Evolutionary conservation across 441 rosid species (phyloP), one percentile per base, ranked within the genome.

Genomic region (Erodium chrysanthum): DNA sequence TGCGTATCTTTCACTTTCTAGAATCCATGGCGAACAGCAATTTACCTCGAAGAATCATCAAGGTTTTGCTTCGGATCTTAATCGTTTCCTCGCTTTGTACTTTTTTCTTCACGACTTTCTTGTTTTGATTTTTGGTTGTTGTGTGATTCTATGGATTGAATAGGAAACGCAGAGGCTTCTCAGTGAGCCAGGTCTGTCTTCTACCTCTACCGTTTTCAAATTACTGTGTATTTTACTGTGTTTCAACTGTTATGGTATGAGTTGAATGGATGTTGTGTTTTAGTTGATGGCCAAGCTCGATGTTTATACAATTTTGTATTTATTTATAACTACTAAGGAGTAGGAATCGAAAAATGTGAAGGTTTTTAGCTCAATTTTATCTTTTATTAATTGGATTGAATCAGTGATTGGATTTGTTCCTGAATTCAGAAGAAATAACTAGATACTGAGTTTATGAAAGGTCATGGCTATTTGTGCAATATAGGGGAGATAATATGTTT

Each of bases 131-230:
- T 50, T 15, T 15, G 18, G 18, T n/a, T n/a, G 18, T n/a, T n/a
- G 21, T 50, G 21, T 50, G 58, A n/a, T 50, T 50, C 20, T 18
- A 9, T 21, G 71, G 70, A 70, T 80, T 76, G 70, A 44, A 44
- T 80, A 93, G 98, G 98, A 93, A 85, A 93, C 98, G 61, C 97
- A 91, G 73, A 97, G 98, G 71, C 95, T 93, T 5, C 96, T 93
- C 66, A 93, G 98, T 67, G 98, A 93, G 75, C 98, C 98, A 40
- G 98, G 98, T 91, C 42, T 71, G 27, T 65, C 68, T 65, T 68
- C 37, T 11, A 29, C 44, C 21, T 14, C 12, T 58, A 46, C 18
- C 5, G 2, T 17, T 50, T 6, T 50, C 22, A 17, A 50, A 29
- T 15, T 65, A 21, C 59, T 8, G 14, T 58, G 14, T 48, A 20